These are phyloP conservation scores for Coemansia sp. DNA, from an alignment of 192 early-diverging fungal genomes.

Conservation along the genomic window DNA sequence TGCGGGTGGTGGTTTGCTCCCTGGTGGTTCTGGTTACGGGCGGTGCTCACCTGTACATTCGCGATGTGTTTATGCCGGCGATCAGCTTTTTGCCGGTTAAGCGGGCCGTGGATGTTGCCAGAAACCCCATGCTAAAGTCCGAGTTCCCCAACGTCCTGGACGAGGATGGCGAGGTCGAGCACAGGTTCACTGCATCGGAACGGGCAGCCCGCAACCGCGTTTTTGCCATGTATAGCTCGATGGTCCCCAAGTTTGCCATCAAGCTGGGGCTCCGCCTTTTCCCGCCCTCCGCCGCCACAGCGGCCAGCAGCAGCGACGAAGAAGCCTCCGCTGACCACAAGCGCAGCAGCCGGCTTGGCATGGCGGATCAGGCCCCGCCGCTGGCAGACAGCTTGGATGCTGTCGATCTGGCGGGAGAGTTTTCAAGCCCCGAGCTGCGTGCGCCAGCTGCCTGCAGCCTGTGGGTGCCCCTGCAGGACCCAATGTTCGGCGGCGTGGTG, in stretches of 20 bases:
- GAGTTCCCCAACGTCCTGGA: slow-evolving; percentile 38
- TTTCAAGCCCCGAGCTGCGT: slow-evolving; percentile 22
- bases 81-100: slow-evolving; percentile 55
- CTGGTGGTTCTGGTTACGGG: slow-evolving; percentile 54
- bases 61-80: slow-evolving; percentile 59
- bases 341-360: background rate
- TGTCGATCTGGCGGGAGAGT: slow-evolving; percentile 16
- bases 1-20: slow-evolving; percentile 49
- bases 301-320: background rate
- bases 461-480: slow-evolving; percentile 43
- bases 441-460: slow-evolving; percentile 31
- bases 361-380: slow-evolving; percentile 1
- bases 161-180: background rate
- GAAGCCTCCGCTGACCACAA: background rate
- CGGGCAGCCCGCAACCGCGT: slow-evolving; percentile 18
- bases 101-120: slow-evolving; percentile 29
- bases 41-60: slow-evolving; percentile 55
- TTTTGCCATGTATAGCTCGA: slow-evolving; percentile 39
- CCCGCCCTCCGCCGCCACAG: background rate
- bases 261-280: slow-evolving; percentile 10
- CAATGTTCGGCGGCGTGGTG: slow-evolving; percentile 18
- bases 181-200: background rate
- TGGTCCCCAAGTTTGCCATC: slow-evolving; percentile 22
- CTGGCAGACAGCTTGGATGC: background rate
- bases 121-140: slow-evolving; percentile 18